Conservation (phyloP, 2,329 filamentous ascomycete species). For the Chrysosporium queenslandicum region DNA sequence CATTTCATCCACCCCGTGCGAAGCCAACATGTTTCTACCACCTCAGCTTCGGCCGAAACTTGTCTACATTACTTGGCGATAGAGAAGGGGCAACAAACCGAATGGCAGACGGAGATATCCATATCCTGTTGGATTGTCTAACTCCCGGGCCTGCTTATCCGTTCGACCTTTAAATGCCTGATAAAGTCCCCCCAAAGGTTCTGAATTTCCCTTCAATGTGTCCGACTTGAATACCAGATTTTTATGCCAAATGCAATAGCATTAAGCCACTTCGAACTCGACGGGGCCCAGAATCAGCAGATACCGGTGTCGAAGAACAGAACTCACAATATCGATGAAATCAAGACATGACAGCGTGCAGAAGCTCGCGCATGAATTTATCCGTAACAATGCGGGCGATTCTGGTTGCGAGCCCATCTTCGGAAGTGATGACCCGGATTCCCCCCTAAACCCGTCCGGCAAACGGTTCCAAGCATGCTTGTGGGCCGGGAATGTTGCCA, state of each 20-base stretch:
- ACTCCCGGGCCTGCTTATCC: too few relatives aligned
- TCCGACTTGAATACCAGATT: too few relatives aligned
- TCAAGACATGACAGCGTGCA: background rate
- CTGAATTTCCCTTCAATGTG: too few relatives aligned
- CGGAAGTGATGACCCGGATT: background rate
- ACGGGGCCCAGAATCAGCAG: background rate
- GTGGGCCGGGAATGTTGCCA: constrained; percentile 1
- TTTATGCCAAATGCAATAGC: background rate
- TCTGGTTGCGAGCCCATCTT: background rate
- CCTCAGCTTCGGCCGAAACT: too few relatives aligned
- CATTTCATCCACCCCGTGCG: too few relatives aligned
- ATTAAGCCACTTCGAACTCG: background rate
- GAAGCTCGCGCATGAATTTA: background rate
- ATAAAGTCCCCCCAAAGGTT: too few relatives aligned
- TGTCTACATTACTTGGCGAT: too few relatives aligned
- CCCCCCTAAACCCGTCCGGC: constrained; percentile 1
- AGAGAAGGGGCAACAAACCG: too few relatives aligned
- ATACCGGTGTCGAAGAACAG: background rate
- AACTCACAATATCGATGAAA: background rate
- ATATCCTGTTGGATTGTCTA: too few relatives aligned
- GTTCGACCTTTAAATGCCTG: too few relatives aligned
- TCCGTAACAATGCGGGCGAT: background rate
- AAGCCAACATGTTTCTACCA: too few relatives aligned
- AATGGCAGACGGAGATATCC: too few relatives aligned
- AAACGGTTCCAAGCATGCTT: background rate